Evolutionary conservation across 1,284 basidiomycete species (phyloP).

Genomic region (Xerocomus nothofagi): DNA sequence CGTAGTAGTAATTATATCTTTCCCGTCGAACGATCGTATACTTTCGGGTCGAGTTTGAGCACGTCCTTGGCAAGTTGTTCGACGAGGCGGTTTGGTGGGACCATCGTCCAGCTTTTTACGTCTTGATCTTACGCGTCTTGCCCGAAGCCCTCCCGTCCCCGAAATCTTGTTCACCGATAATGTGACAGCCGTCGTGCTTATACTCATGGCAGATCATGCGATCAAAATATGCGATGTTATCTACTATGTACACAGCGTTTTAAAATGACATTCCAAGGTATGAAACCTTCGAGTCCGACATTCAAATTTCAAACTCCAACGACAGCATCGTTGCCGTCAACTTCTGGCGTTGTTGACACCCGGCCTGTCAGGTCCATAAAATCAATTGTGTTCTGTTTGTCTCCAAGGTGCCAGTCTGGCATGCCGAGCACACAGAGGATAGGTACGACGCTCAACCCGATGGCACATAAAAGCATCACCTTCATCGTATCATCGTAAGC

Average conservation of each 20-base stretch:
- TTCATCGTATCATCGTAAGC: conserved; percentile 47
- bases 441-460: conserved; percentile 26
- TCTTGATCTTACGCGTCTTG: too few species aligned
- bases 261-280: neutral
- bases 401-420: conserved; percentile 30
- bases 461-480: conserved; percentile 38
- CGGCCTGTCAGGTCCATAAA: conserved; percentile 19
- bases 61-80: too few species aligned
- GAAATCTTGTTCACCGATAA: too few species aligned
- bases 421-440: conserved; percentile 26
- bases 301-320: neutral
- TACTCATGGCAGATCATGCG: too few species aligned
- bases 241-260: too few species aligned
- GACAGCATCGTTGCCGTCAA: neutral
- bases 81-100: too few species aligned
- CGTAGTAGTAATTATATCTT: conserved; percentile 7
- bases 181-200: too few species aligned
- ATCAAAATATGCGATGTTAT: too few species aligned
- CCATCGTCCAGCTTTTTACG: too few species aligned
- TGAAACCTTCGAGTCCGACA: neutral
- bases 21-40: conserved; percentile 5
- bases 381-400: conserved; percentile 31
- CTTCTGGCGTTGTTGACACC: neutral
- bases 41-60: too few species aligned
- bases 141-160: too few species aligned